A percentile compares a stretch with the other conserved stretches of the same genome.
Evolutionary conservation across 441 rosid species (phyloP).

Genomic region (Populus trichocarpa): DNA sequence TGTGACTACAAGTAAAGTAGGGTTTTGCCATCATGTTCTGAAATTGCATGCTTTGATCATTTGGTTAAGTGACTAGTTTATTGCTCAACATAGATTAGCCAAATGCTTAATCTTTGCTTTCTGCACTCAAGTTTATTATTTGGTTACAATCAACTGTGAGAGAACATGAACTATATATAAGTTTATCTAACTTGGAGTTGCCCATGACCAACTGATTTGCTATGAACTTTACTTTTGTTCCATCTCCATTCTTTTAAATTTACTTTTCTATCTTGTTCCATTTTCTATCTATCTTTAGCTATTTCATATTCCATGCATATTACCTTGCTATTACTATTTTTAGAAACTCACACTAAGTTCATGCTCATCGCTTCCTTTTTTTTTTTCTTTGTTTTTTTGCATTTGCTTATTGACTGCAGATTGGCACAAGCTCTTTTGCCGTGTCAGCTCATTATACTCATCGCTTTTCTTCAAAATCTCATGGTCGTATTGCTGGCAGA

Average conservation of each 20-base stretch:
- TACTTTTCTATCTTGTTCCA: not conserved
- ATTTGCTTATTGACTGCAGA: slow-evolving; percentile 38
- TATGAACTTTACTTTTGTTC: not conserved
- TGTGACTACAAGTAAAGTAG: not conserved
- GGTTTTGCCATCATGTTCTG: not conserved
- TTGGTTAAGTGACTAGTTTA: not conserved
- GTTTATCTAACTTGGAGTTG: not conserved
- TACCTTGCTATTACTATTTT: not conserved
- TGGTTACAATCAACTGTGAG: not conserved
- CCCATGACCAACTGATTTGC: not conserved
- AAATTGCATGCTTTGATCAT: not conserved
- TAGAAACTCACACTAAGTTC: not conserved
- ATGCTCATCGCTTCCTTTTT: not conserved
- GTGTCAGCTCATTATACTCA: slow-evolving; percentile 72
- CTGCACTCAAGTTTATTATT: not conserved
- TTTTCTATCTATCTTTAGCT: not conserved
- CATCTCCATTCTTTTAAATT: not conserved
- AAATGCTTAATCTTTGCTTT: not conserved
- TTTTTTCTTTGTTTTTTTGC: not conserved
- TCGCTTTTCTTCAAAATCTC: slow-evolving; percentile 75
- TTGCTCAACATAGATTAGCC: not conserved
- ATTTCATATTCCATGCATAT: not conserved
- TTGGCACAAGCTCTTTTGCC: slow-evolving; percentile 73
- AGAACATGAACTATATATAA: not conserved
- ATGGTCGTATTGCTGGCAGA: slow-evolving; percentile 78